phyloP scores from a whole-genome alignment of 495 filamentous ascomycete genomes.

The Rhizodiscina lignyota region DNA sequence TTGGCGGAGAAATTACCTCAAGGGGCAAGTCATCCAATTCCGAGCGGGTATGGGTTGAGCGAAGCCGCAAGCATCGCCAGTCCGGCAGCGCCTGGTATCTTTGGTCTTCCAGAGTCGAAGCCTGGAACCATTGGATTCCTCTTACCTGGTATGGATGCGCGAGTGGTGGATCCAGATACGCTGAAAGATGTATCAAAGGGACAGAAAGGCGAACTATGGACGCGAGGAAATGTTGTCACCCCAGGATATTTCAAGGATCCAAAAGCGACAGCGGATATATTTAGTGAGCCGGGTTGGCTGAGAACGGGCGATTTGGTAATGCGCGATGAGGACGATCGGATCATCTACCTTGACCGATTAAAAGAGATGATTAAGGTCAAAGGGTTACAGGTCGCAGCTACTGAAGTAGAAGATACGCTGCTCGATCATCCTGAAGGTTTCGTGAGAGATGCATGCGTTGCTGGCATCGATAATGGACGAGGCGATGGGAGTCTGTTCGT shows the following conservation, averaged over 20 bases:
- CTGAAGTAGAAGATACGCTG: conserved; percentile 7
- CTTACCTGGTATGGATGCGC: conserved; percentile 6
- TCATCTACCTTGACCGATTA: conserved; percentile 7
- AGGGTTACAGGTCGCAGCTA: conserved; percentile 8
- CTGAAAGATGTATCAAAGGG: conserved; percentile 4
- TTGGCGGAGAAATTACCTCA: conserved; percentile 7
- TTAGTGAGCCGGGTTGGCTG: conserved; percentile 5
- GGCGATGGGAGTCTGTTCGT: conserved; percentile 8
- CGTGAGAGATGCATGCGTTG: conserved; percentile 6
- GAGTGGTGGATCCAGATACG: conserved; percentile 6
- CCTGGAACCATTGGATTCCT: conserved; percentile 7
- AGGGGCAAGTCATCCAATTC: conserved; percentile 3
- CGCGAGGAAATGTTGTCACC: conserved; percentile 4
- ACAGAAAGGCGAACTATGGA: conserved; percentile 6
- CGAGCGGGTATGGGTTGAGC: conserved; percentile 5
- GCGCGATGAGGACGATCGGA: conserved; percentile 6
- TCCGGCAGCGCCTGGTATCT: conserved; percentile 4
- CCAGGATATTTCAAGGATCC: conserved; percentile 7
- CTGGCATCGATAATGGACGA: conserved; percentile 6
- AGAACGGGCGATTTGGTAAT: conserved; percentile 8
- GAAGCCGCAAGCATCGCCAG: conserved; percentile 6
- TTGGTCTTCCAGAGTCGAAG: conserved; percentile 1
- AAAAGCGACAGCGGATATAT: conserved; percentile 7
- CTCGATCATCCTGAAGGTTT: conserved; percentile 6
- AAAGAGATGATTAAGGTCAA: conserved; percentile 13